A percentile compares a stretch with the other conserved stretches of the same genome.
phyloP scores from a whole-genome alignment of 495 filamentous ascomycete species.

The Xylaria sp. region DNA sequence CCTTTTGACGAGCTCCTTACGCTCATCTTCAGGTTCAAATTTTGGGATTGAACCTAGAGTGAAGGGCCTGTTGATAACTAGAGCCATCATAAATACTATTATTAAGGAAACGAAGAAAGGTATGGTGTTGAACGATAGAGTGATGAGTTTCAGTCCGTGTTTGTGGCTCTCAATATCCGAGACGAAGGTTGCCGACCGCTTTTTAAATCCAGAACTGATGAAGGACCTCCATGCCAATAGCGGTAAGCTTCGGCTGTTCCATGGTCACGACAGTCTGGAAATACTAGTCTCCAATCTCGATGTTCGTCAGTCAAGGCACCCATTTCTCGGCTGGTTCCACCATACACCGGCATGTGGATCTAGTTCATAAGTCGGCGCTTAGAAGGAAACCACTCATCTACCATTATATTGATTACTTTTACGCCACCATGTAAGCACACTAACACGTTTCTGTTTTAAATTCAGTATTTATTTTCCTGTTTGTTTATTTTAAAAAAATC shows the following conservation, averaged over 20 bases:
- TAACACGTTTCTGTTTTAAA: neutral
- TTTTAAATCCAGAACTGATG: constrained; percentile 8
- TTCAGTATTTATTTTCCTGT: too few relatives aligned
- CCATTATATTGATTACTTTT: neutral
- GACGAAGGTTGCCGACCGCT: neutral
- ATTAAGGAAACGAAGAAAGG: neutral
- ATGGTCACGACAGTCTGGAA: neutral
- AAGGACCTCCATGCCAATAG: neutral
- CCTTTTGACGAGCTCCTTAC: constrained; percentile 33
- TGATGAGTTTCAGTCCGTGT: neutral
- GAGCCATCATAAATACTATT: constrained; percentile 26
- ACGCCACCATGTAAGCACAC: neutral
- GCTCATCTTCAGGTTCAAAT: constrained; percentile 29
- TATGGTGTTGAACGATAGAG: neutral
- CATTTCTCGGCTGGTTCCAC: neutral
- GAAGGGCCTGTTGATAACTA: constrained; percentile 29
- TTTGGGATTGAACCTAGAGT: neutral
- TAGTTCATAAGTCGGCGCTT: neutral
- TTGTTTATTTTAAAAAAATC: too few relatives aligned
- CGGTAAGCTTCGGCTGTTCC: constrained; percentile 1
- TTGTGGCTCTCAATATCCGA: neutral
- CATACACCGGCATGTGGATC: constrained; percentile 11
- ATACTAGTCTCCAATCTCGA: neutral
- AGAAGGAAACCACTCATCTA: neutral
- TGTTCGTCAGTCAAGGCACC: neutral